A percentile compares a stretch with the other conserved stretches of the same genome.
Evolutionary conservation across 164 flowering plant genomes (phyloP).

Genomic region (Platanus orientalis): DNA sequence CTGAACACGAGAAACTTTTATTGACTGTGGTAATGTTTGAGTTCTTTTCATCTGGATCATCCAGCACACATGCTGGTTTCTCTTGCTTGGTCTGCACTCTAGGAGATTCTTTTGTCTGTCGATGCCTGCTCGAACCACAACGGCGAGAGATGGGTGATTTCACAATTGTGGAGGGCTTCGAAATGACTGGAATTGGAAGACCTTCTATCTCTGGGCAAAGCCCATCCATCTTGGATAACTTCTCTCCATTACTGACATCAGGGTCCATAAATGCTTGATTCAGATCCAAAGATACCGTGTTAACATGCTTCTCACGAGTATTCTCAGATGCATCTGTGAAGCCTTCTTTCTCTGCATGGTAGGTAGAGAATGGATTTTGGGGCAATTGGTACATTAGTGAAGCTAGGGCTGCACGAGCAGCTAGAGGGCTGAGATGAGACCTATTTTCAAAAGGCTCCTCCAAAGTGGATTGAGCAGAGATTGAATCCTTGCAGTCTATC

Average conservation of each 20-base stretch:
- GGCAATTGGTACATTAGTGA: constrained; percentile 27
- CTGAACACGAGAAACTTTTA: background rate
- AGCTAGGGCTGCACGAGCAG: constrained; percentile 49
- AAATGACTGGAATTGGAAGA: constrained; percentile 3
- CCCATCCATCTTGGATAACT: background rate
- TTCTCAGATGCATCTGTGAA: constrained; percentile 2
- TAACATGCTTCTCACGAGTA: constrained; percentile 5
- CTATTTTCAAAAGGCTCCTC: constrained; percentile 19
- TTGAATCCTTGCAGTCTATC: constrained; percentile 6
- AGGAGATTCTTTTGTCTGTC: constrained; percentile 11
- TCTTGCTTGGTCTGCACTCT: constrained; percentile 6
- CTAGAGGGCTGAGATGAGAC: constrained; percentile 40
- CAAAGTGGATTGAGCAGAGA: constrained; percentile 7
- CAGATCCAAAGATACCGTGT: constrained; percentile 4
- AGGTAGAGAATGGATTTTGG: constrained; percentile 12
- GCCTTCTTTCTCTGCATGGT: constrained; percentile 14
- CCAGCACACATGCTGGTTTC: constrained; percentile 2
- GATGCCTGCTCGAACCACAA: constrained; percentile 11
- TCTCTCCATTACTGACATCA: constrained; percentile 11
- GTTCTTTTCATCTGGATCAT: constrained; percentile 7
- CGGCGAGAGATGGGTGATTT: constrained; percentile 3
- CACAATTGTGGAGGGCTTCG: background rate
- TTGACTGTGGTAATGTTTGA: too few relatives aligned
- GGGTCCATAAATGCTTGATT: constrained; percentile 11
- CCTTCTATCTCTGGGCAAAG: constrained; percentile 6